Conservation (phyloP, 225 moss, liverwort and hornwort genomes). For the Pseudoscleropodium purum region DNA sequence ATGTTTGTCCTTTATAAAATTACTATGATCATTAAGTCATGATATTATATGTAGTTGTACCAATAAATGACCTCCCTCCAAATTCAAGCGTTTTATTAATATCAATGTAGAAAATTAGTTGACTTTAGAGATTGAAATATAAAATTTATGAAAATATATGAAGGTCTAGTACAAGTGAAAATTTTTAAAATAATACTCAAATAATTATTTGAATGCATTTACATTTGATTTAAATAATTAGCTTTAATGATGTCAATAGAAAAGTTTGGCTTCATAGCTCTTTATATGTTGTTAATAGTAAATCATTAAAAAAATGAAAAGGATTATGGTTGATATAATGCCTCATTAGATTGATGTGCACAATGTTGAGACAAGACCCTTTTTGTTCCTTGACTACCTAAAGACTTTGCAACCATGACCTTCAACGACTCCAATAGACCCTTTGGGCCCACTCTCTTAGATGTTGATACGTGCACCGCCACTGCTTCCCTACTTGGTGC, state of each 20-base stretch:
- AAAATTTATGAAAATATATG: too few relatives aligned
- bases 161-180: not conserved
- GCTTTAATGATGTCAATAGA: not conserved
- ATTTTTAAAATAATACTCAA: not conserved
- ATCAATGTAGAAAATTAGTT: not conserved
- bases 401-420: constrained; percentile 56
- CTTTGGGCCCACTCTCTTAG: constrained; percentile 18
- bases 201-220: not conserved
- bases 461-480: constrained; percentile 22
- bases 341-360: constrained; percentile 1
- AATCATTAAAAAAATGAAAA: not conserved
- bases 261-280: not conserved
- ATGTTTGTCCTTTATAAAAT: fast-evolving
- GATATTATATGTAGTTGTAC: not conserved
- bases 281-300: not conserved
- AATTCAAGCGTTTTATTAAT: not conserved
- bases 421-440: constrained; percentile 66
- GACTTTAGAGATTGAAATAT: not conserved
- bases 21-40: not conserved
- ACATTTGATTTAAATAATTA: not conserved
- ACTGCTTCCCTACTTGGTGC: constrained; percentile 14
- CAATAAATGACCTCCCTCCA: too few relatives aligned
- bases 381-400: constrained; percentile 12
- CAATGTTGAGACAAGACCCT: not conserved
- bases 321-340: not conserved